A percentile compares a stretch with the other conserved stretches of the same genome.
Evolutionary conservation across 2,329 filamentous ascomycete genomes (phyloP).

Genomic region (Hirsutella rhossiliensis): DNA sequence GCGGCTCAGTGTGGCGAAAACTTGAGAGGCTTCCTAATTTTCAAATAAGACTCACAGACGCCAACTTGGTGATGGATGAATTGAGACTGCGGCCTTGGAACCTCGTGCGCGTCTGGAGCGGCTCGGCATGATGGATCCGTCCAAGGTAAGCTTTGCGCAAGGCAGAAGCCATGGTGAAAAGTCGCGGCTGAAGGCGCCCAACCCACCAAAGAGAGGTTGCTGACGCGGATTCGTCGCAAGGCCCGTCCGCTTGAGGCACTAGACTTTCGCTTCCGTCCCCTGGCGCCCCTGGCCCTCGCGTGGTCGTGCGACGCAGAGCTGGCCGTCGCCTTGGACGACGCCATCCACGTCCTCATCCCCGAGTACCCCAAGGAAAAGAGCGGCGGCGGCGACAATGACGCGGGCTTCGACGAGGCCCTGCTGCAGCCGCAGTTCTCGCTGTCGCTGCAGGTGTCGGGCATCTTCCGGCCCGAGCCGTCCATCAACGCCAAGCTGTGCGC

Average conservation of each 20-base stretch:
- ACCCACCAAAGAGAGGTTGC: background rate
- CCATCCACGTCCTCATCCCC: constrained; percentile 37
- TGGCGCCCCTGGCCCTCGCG: constrained; percentile 28
- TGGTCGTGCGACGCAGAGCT: constrained; percentile 49
- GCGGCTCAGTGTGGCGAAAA: too few relatives aligned
- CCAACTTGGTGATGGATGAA: too few relatives aligned
- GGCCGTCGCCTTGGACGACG: constrained; percentile 44
- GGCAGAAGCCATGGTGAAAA: too few relatives aligned
- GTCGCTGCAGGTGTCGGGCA: constrained; percentile 17
- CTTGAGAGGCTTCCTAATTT: too few relatives aligned
- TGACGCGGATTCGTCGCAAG: constrained; percentile 10
- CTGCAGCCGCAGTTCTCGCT: constrained; percentile 20
- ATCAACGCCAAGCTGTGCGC: constrained; percentile 34
- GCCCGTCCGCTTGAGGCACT: constrained; percentile 36
- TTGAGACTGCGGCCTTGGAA: too few relatives aligned
- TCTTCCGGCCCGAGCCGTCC: constrained; percentile 25
- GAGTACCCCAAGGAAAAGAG: constrained; percentile 21
- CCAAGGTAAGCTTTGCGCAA: constrained; percentile 7
- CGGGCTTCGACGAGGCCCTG: constrained; percentile 14
- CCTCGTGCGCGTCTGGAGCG: background rate
- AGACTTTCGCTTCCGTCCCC: constrained; percentile 28
- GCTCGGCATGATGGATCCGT: constrained; percentile 8
- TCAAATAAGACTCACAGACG: too few relatives aligned
- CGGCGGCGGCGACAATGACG: constrained; percentile 6
- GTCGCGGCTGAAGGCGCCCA: constrained; percentile 5